A percentile compares a stretch with the other conserved stretches of the same genome.
phyloP scores from a whole-genome alignment of 2,329 filamentous ascomycete species.

The Aspergillus thermomutatus region DNA sequence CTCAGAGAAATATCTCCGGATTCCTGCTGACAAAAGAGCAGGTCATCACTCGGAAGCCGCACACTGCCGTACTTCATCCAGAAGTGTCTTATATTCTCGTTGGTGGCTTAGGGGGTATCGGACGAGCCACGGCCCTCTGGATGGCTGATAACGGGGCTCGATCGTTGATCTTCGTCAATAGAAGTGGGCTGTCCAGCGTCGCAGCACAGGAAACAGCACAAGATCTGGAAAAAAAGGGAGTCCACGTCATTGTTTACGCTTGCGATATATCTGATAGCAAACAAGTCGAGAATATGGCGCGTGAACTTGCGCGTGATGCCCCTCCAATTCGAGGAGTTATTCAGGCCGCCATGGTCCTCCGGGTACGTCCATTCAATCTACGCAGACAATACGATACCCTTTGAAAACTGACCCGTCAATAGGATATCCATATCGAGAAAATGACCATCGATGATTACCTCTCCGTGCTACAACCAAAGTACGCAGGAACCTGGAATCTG shows the following conservation, averaged over 20 bases:
- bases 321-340: constrained; percentile 26
- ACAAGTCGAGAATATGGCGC: constrained; percentile 25
- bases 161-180: constrained; percentile 52
- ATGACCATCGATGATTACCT: constrained; percentile 33
- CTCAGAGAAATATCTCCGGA: too few species aligned
- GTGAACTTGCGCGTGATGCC: constrained; percentile 1
- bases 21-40: not conserved
- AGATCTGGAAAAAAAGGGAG: constrained; percentile 16
- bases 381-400: not conserved
- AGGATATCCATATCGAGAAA: constrained; percentile 33
- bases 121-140: constrained; percentile 31
- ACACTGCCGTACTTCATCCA: constrained; percentile 1
- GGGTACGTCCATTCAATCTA: constrained; percentile 6
- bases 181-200: constrained; percentile 30
- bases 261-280: constrained; percentile 31
- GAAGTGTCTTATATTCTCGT: constrained; percentile 25
- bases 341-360: constrained; percentile 26
- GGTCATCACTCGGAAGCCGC: not conserved
- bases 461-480: constrained; percentile 32
- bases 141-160: constrained; percentile 50
- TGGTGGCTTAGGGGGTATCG: constrained; percentile 29
- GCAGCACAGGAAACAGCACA: constrained; percentile 17
- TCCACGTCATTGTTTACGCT: constrained; percentile 17
- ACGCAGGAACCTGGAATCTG: constrained; percentile 27
- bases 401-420: not conserved